Evolutionary conservation across 225 moss, liverwort and hornwort genomes (phyloP), one percentile per base, ranked within the genome.

Genomic region (Neckera pumila): DNA sequence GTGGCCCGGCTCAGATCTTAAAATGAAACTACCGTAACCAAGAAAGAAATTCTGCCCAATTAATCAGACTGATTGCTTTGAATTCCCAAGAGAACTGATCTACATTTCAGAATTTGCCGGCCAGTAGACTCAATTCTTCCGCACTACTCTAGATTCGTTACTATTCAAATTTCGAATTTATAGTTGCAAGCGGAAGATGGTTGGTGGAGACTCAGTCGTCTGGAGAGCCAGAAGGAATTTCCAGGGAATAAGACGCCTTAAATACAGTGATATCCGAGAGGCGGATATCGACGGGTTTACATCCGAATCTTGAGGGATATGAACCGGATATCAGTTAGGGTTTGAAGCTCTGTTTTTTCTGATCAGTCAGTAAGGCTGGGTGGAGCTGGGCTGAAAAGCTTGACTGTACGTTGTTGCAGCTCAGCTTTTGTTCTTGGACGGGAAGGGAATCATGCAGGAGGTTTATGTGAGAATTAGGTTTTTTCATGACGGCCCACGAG

Each of bases 361-460:
- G 58, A 42, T 54, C 76, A 14, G 77, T 86, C 58, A 67, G 87
- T 59, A 43, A 58, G 86, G 66, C 31, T 34, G 58, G 58, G 57
- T 84, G 61, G 70, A 70, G 57, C 86, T 17, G 19, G 34, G 79
- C 79, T 65, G 42, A 69, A 69, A 69, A 87, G 87, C 80, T 87
- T 28, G 80, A 70, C 87, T 87, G 87, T 87, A 80, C 80, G 80
- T 87, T 87, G 80, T 49, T 60, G 87, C 70, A 87, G 87, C 80
- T 67, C 78, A 54, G 67, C 80, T 80, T 45, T 80, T 80, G 80
- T 87, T 59, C 80, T 87, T 71, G 71, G 80, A 80, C 20, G 80
- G 59, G 71, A 80, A 45, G 71, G 59, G 79, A 70, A 87, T 87
- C 80, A 70, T 70, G 87, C 80, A 59, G 80, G 28, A 80, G 80